phyloP scores from a whole-genome alignment of 2,329 filamentous ascomycete genomes.

The Clarireedia sp. region DNA sequence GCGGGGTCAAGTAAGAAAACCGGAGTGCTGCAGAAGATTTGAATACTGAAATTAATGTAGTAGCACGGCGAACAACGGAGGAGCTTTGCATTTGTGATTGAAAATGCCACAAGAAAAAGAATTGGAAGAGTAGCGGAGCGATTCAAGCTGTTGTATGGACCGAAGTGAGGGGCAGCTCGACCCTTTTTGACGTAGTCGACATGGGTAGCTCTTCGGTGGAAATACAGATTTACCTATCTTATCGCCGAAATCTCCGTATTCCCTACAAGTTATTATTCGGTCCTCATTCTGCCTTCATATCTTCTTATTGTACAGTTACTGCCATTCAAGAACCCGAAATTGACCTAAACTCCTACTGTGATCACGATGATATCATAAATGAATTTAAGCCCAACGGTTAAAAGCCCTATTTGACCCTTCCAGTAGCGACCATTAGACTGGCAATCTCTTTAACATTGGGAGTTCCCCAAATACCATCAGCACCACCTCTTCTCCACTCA shows the following conservation, averaged over 20 bases:
- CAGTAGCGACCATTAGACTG: slow-evolving; percentile 23
- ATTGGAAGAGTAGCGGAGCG: neutral
- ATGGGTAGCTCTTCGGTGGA: neutral
- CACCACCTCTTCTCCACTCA: slow-evolving; percentile 61
- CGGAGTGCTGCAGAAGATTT: neutral
- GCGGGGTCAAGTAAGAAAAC: neutral
- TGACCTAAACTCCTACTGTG: neutral
- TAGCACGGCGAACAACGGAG: neutral
- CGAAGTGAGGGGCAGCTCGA: neutral
- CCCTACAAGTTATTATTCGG: neutral
- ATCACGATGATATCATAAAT: slow-evolving; percentile 6
- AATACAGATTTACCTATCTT: neutral
- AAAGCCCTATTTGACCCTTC: neutral
- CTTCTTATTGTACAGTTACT: neutral
- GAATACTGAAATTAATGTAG: neutral
- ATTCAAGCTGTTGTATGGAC: neutral
- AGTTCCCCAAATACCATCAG: slow-evolving; percentile 55
- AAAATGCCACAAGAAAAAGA: neutral
- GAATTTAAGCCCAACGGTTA: neutral
- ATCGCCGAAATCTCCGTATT: neutral
- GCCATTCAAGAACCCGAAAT: no score
- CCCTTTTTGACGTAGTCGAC: neutral
- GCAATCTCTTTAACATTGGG: slow-evolving; percentile 56
- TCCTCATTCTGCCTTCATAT: neutral
- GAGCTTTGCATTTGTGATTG: slow-evolving; percentile 3